Evolutionary conservation across 108 stramenopile genomes (phyloP).

Genomic region (Parmales sp.): DNA sequence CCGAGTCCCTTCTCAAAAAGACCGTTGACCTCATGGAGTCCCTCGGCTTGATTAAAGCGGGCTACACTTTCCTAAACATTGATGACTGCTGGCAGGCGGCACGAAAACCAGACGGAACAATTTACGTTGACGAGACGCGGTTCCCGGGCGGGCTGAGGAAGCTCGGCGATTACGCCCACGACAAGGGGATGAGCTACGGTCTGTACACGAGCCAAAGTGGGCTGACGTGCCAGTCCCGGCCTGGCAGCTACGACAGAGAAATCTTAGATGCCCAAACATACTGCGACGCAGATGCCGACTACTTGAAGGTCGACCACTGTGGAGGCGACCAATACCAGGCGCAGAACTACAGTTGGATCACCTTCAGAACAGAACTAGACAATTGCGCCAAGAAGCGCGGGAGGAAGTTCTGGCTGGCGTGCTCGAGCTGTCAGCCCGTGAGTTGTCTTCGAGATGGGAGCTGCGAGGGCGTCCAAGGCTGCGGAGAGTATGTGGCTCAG

Average conservation of each 20-base stretch:
- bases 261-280: neutral
- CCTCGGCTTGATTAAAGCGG: neutral
- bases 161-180: constrained; percentile 8
- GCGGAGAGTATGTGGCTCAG: neutral
- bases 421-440: no score
- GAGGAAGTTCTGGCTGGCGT: no score
- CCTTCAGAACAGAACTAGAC: neutral
- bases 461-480: neutral
- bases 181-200: constrained; percentile 2
- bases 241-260: neutral
- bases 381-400: neutral
- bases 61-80: neutral
- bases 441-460: neutral
- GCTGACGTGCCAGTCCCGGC: constrained; percentile 10
- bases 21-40: neutral
- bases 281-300: constrained; percentile 7
- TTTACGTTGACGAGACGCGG: neutral
- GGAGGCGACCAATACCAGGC: neutral
- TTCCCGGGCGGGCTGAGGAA: neutral
- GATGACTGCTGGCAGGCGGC: neutral
- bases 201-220: neutral
- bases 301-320: constrained; percentile 13
- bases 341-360: neutral
- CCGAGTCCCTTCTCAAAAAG: neutral
- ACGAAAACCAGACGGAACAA: neutral